Conservation (phyloP, 179 eudicot species). For the Sideroxylon spinosum region DNA sequence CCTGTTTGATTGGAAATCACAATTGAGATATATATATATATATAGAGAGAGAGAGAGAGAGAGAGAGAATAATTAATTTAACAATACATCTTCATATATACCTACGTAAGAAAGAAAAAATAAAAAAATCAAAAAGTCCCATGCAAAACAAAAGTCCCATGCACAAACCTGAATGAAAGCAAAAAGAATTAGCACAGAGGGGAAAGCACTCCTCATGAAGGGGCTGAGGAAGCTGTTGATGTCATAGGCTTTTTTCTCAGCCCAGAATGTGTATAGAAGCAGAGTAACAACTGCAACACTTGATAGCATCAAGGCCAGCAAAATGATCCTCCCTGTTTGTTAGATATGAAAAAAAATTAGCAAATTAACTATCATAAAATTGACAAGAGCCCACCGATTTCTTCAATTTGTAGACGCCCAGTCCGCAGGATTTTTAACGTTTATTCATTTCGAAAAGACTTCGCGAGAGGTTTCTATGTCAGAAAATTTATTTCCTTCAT, state of each 20-base stretch:
- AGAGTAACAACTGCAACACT: conserved; percentile 40
- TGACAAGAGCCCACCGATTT: not conserved
- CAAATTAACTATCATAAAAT: not conserved
- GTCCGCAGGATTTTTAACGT: no score
- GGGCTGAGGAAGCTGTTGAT: conserved; percentile 50
- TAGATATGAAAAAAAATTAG: conserved; percentile 2
- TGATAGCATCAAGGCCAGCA: conserved; percentile 52
- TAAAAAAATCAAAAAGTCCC: no score
- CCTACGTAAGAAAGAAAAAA: no score
- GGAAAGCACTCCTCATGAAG: conserved; percentile 37
- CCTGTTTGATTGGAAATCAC: conserved; percentile 21
- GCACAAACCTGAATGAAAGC: conserved; percentile 45
- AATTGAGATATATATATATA: not conserved
- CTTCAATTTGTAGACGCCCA: not conserved
- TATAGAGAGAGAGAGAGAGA: no score
- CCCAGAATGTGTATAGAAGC: conserved; percentile 60
- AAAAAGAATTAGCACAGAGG: conserved; percentile 40
- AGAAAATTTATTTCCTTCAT: no score
- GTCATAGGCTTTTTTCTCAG: conserved; percentile 50
- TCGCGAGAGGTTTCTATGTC: no score
- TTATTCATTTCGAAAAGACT: no score
- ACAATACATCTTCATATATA: not conserved
- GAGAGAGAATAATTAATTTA: not conserved
- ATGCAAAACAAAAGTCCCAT: not conserved
- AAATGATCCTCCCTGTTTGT: conserved; percentile 35